Evolutionary conservation across 371 early-diverging fungal genomes (phyloP), one percentile per base, ranked within the genome.

Genomic region (Mortierella sp.): DNA sequence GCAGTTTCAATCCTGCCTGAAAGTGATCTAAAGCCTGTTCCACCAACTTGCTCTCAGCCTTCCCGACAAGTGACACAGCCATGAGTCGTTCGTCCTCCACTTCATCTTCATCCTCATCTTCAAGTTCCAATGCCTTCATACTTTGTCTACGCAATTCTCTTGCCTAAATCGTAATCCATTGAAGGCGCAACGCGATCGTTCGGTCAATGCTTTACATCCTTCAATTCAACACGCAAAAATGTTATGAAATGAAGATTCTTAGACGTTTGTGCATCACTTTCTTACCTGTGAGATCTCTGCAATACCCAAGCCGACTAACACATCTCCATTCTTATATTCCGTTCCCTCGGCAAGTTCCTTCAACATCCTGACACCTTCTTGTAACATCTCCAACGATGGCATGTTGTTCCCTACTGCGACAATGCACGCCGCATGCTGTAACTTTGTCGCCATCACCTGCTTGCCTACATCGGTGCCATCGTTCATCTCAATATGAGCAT

Each of bases 371-470:
- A 46, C 38, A 0, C 74, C 74, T 9, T 74, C 74, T 54, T 74
- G 62, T 45, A 74, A 41, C 69, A 74, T 64, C 38, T 64, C 74
- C 13, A 54, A 26, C 24, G 74, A 74, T 0, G 74, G 74, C 42
- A 74, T 69, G 14, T 42, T 23, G 30, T 61, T 68, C 3, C 74
- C 74, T 16, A 74, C 64, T 9, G 67, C 61, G 2, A 68, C 58
- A 16, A 68, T 61, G 23, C 74, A 74, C 1, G 74, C 67, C 9
- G 74, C 74, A 49, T 74, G 74, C 23, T 74, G 74, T 7, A 68
- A 26, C 54, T 64, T 64, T 7, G 61, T 64, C 38, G 64, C 74
- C 19, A 68, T 14, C 27, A 68, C 54, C 13, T 47, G 46, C 0
- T 18, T 28, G 0, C 61, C 62, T 16, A 61, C 59, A 31, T 66